Percentiles rank a stretch among this genome's conserved stretches.
Evolutionary conservation across 306 rosid species (phyloP).

Genomic region (Carpinus fangiana): DNA sequence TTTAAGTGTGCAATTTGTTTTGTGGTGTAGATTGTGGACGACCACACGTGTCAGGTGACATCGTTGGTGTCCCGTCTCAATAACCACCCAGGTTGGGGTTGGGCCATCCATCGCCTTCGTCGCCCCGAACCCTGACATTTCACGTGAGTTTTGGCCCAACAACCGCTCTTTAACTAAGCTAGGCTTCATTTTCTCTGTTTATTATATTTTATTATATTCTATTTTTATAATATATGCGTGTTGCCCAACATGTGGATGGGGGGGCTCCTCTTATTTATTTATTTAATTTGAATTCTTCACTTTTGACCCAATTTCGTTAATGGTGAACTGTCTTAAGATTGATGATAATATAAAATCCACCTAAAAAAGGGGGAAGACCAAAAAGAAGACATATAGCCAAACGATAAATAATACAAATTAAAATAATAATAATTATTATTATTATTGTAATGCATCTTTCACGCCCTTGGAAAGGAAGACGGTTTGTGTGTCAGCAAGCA

Average conservation of each 20-base stretch:
- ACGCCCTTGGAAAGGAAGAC: background rate
- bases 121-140: background rate
- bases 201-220: background rate
- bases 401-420: too few relatives aligned
- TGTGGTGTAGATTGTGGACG: background rate
- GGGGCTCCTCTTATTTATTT: background rate
- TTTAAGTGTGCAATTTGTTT: background rate
- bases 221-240: background rate
- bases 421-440: too few relatives aligned
- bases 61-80: background rate
- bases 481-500: background rate
- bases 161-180: background rate
- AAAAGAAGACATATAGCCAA: too few relatives aligned
- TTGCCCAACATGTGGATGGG: background rate
- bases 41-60: slow-evolving; percentile 31
- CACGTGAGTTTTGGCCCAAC: slow-evolving; percentile 39
- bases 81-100: slow-evolving; percentile 16
- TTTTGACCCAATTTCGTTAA: slow-evolving; percentile 9
- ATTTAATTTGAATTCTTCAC: background rate
- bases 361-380: background rate
- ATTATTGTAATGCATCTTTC: background rate
- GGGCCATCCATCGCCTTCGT: slow-evolving; percentile 14
- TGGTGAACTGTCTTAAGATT: background rate
- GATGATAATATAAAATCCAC: background rate
- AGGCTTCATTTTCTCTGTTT: background rate